These are phyloP conservation scores for Solanum chiquidenum DNA, from an alignment of 257 asterid species.

Conservation along the genomic window DNA sequence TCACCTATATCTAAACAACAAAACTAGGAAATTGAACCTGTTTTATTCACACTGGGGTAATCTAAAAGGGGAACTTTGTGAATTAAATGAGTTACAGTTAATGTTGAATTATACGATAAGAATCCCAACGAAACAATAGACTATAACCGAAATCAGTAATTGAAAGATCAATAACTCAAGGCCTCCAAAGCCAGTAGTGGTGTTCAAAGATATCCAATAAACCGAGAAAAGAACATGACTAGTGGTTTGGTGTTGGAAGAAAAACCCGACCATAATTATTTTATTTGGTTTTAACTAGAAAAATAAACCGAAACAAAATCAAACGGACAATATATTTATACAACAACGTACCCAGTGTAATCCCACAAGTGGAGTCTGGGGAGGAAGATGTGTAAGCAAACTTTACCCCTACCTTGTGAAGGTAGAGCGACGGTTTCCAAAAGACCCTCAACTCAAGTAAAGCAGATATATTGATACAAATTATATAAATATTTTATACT, in stretches of 20 bases:
- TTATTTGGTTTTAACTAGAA: not conserved
- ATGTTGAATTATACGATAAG: not conserved
- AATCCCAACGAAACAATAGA: not conserved
- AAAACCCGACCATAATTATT: not conserved
- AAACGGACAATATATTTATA: not conserved
- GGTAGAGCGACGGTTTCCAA: not conserved
- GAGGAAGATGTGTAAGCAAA: not conserved
- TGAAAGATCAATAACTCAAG: not conserved
- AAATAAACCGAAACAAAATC: not conserved
- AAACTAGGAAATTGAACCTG: not conserved
- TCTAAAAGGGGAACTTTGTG: not conserved
- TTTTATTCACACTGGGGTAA: not conserved
- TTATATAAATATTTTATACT: not conserved
- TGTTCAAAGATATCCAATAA: not conserved
- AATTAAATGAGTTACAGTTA: not conserved
- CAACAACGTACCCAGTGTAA: not conserved
- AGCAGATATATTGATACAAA: not conserved
- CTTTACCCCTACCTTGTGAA: not conserved
- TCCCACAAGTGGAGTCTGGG: not conserved
- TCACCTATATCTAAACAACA: not conserved
- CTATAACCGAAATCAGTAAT: not conserved
- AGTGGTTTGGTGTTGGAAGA: not conserved
- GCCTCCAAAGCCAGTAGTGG: not conserved
- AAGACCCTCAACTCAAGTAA: not conserved
- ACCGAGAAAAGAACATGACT: not conserved